Evolutionary conservation across 2,329 filamentous ascomycete species (phyloP).

Genomic region (Hypoxylon sp.): DNA sequence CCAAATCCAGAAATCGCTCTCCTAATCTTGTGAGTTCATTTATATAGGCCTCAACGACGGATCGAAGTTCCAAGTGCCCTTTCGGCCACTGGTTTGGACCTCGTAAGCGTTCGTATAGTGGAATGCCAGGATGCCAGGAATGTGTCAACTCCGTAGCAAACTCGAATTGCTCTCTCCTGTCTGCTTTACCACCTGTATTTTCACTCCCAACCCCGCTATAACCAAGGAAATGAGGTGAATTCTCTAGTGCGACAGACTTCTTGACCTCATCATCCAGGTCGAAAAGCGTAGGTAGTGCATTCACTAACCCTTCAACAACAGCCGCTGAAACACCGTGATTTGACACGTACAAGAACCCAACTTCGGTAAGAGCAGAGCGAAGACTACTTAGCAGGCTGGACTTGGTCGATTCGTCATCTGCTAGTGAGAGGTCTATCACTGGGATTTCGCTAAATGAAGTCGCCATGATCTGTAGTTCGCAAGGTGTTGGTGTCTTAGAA

Average conservation of each 20-base stretch:
- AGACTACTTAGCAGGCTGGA: constrained; percentile 58
- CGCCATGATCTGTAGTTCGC: constrained; percentile 23
- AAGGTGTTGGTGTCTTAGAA: background rate
- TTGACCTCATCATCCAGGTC: constrained; percentile 56
- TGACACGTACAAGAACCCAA: constrained; percentile 67
- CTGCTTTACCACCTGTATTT: constrained; percentile 65
- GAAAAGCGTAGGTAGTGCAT: constrained; percentile 61
- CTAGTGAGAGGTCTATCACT: constrained; percentile 62
- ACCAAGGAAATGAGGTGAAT: constrained; percentile 72
- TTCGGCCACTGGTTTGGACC: constrained; percentile 65
- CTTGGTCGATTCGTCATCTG: constrained; percentile 53
- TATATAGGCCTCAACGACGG: constrained; percentile 63
- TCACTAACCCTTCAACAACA: constrained; percentile 56
- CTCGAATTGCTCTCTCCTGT: constrained; percentile 71
- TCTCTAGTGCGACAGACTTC: constrained; percentile 58
- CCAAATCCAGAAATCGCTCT: constrained; percentile 67
- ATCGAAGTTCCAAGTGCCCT: constrained; percentile 53
- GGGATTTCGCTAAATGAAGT: constrained; percentile 59
- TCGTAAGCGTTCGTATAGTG: constrained; percentile 59
- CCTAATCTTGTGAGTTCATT: constrained; percentile 64
- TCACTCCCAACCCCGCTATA: constrained; percentile 69
- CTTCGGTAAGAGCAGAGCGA: constrained; percentile 61
- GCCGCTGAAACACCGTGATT: constrained; percentile 61
- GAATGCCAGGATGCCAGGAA: constrained; percentile 52
- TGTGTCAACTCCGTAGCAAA: constrained; percentile 67